phyloP scores from a whole-genome alignment of 148 eudicot genomes.

The Rhododendron simsii region DNA sequence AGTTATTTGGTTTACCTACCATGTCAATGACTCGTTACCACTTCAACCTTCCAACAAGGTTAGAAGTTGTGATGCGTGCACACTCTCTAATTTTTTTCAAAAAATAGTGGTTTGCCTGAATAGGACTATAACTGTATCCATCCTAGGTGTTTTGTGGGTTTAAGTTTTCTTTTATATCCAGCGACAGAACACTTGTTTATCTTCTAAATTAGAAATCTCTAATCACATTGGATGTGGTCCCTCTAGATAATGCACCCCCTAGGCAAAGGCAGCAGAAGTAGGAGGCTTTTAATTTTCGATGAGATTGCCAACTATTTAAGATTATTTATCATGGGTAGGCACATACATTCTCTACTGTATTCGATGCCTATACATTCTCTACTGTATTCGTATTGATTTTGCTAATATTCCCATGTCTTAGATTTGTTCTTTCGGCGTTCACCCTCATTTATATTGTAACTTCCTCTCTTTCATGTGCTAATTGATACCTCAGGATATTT shows the following conservation, averaged over 20 bases:
- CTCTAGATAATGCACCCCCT: background rate
- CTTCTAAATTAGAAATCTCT: background rate
- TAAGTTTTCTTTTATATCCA: background rate
- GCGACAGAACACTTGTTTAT: background rate
- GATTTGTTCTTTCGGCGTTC: background rate
- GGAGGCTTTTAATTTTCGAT: background rate
- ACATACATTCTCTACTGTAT: background rate
- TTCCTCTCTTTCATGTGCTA: background rate
- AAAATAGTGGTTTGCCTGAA: background rate
- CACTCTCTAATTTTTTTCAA: background rate
- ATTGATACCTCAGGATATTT: background rate
- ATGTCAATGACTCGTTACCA: background rate
- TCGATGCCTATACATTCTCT: background rate
- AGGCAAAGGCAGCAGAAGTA: background rate
- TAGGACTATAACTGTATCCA: background rate
- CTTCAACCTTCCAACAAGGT: background rate
- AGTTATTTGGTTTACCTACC: background rate
- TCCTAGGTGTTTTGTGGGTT: background rate
- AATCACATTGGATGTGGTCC: background rate
- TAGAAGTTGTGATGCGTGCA: background rate
- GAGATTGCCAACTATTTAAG: background rate
- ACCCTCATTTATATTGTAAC: background rate
- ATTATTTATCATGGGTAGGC: background rate
- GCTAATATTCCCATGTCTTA: background rate
- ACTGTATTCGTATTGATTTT: background rate